Evolutionary conservation across 176 grass and related monocot genomes (phyloP).

Genomic region (Bonia amplexicaulis): DNA sequence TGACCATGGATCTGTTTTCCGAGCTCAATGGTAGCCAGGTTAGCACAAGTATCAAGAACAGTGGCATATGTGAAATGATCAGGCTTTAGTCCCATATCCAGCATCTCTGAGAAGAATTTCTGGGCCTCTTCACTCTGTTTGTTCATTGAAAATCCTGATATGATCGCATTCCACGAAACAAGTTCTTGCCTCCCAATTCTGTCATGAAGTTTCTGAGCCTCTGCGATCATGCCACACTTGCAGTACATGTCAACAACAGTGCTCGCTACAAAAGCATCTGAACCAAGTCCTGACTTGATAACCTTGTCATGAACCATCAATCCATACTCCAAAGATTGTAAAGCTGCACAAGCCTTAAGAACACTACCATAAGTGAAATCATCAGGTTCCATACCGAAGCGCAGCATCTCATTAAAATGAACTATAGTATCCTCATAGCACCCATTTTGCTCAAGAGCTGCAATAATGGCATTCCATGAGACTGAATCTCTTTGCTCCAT

Average conservation of each 20-base stretch:
- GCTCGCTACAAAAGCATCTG: conserved; percentile 65
- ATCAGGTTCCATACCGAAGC: conserved; percentile 64
- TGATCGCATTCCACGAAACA: conserved; percentile 78
- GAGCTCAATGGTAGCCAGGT: conserved; percentile 67
- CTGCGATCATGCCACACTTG: conserved; percentile 65
- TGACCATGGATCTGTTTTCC: conserved; percentile 80
- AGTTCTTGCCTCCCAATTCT: conserved; percentile 56
- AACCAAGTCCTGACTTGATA: conserved; percentile 80
- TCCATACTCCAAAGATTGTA: conserved; percentile 70
- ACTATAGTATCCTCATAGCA: conserved; percentile 46
- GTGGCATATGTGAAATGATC: conserved; percentile 80
- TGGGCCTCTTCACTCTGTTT: conserved; percentile 77
- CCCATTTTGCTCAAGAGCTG: conserved; percentile 77
- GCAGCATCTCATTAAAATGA: conserved; percentile 73
- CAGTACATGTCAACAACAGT: conserved; percentile 88
- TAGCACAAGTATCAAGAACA: conserved; percentile 73
- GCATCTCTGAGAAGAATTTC: conserved; percentile 66
- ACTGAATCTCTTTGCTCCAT: conserved; percentile 73
- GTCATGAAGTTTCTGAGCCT: conserved; percentile 74
- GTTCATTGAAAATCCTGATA: conserved; percentile 80
- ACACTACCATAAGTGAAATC: conserved; percentile 88
- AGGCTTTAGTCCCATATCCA: conserved; percentile 50
- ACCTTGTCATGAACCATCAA: conserved; percentile 67
- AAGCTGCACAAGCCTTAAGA: conserved; percentile 71
- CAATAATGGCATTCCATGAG: conserved; percentile 80